phyloP scores from a whole-genome alignment of 257 asterid species.

The Scutellaria galericulata region DNA sequence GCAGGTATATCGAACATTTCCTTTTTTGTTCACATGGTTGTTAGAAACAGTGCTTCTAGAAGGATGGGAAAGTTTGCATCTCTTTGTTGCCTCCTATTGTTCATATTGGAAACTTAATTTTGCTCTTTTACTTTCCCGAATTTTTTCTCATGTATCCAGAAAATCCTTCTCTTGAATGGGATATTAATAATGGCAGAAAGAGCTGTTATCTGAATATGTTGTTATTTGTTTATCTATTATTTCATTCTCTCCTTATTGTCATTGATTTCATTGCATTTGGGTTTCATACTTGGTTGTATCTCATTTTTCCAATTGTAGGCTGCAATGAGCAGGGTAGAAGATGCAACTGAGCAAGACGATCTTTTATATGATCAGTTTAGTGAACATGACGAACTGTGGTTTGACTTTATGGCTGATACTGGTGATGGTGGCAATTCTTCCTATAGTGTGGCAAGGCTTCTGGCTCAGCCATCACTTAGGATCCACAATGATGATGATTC shows the following conservation, averaged over 20 bases:
- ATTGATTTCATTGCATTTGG: conserved; percentile 12
- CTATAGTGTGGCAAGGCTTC: conserved; percentile 86
- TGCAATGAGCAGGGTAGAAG: conserved; percentile 92
- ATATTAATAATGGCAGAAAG: conserved; percentile 7
- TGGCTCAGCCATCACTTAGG: conserved; percentile 86
- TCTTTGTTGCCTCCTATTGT: background rate
- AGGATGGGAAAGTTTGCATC: background rate
- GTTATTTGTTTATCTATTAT: background rate
- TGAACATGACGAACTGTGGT: conserved; percentile 90
- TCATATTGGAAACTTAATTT: background rate
- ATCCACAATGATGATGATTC: conserved; percentile 62
- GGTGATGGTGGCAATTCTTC: conserved; percentile 99
- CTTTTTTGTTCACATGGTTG: conserved; percentile 7
- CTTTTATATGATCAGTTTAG: conserved; percentile 86
- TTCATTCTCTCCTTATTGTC: background rate
- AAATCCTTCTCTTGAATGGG: conserved; percentile 20
- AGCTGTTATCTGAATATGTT: conserved; percentile 14
- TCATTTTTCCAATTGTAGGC: conserved; percentile 56
- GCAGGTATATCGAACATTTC: conserved; percentile 68
- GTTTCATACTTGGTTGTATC: conserved; percentile 23
- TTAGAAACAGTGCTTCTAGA: background rate
- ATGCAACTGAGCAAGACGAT: conserved; percentile 77
- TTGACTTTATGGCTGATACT: conserved; percentile 99
- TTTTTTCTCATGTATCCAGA: background rate
- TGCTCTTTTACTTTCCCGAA: conserved; percentile 9